phyloP scores from a whole-genome alignment of 192 early-diverging fungal species.

The Chytriomyces confervae region DNA sequence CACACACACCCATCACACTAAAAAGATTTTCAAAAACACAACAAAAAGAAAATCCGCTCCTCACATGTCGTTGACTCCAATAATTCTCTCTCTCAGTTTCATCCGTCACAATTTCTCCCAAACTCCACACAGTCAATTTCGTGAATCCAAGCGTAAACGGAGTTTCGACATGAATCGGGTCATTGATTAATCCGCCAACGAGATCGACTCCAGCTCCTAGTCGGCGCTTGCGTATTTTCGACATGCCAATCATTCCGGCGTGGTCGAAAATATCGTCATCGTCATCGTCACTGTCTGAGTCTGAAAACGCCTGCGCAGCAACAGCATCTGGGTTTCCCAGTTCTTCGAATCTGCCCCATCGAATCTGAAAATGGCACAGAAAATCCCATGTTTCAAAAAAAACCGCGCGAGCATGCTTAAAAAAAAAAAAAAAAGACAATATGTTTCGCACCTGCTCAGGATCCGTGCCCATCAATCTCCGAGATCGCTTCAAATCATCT shows the following conservation, averaged over 20 bases:
- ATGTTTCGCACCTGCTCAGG: constrained; percentile 1
- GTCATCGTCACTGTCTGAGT: constrained; percentile 17
- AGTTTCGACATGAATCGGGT: constrained; percentile 21
- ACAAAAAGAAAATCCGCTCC: not conserved
- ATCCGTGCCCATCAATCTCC: constrained; percentile 7
- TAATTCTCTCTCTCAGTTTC: constrained; percentile 11
- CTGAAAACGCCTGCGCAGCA: not conserved
- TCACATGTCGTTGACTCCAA: constrained; percentile 35
- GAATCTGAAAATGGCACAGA: constrained; percentile 5
- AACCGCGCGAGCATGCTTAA: not conserved
- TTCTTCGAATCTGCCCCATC: constrained; percentile 5
- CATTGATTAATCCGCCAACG: constrained; percentile 10
- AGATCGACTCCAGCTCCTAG: constrained; percentile 30
- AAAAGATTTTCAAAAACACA: not conserved
- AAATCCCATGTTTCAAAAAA: not conserved
- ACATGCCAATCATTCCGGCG: constrained; percentile 33
- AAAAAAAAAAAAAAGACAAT: not conserved
- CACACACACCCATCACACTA: not conserved
- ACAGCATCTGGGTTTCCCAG: constrained; percentile 10
- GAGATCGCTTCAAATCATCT: constrained; percentile 26
- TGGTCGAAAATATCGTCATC: constrained; percentile 36
- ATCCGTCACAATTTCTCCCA: constrained; percentile 30
- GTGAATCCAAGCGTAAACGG: constrained; percentile 31
- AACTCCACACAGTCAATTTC: constrained; percentile 33
- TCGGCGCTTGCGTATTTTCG: constrained; percentile 23